Percentiles rank a stretch among this genome's conserved stretches.
These are phyloP conservation scores for Thalassiosira profunda DNA, from an alignment of 108 stramenopile species.

Conservation along the genomic window DNA sequence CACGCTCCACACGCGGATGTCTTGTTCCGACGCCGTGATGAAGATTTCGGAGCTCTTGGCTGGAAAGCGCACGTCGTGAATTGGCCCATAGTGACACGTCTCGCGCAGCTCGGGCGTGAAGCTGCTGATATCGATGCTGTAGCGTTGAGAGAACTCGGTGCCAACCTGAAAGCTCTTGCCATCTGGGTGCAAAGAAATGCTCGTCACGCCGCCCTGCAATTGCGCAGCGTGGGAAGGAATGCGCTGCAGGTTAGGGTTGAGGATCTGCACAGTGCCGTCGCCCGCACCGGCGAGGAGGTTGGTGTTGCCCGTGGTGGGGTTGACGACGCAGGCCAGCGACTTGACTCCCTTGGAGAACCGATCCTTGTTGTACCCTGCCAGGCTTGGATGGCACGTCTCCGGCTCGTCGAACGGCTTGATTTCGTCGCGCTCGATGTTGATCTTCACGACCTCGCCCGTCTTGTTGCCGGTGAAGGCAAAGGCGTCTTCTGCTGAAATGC, in stretches of 20 bases:
- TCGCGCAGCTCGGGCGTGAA: conserved; percentile 73
- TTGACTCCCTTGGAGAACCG: conserved; percentile 75
- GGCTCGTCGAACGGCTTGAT: conserved; percentile 82
- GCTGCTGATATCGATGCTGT: conserved; percentile 70
- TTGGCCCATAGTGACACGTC: conserved; percentile 81
- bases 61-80: conserved; percentile 84
- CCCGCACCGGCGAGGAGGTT: conserved; percentile 84
- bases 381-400: conserved; percentile 56
- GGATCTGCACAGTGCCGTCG: conserved; percentile 76
- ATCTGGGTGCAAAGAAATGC: conserved; percentile 59
- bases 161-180: conserved; percentile 68
- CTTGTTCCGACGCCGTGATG: conserved; percentile 74
- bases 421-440: conserved; percentile 80
- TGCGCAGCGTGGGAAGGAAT: conserved; percentile 62
- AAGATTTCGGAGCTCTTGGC: conserved; percentile 78
- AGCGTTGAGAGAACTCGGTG: conserved; percentile 65
- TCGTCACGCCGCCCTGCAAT: conserved; percentile 83
- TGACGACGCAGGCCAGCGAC: conserved; percentile 66
- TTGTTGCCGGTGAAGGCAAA: conserved; percentile 81
- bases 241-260: conserved; percentile 57
- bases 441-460: conserved; percentile 87
- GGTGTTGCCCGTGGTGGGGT: conserved; percentile 79
- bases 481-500: conserved; percentile 79
- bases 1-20: conserved; percentile 91
- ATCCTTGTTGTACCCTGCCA: conserved; percentile 60